Percentiles rank a stretch among this genome's conserved stretches.
Evolutionary conservation across 331 rosid species (phyloP).

Genomic region (Saraca asoca): DNA sequence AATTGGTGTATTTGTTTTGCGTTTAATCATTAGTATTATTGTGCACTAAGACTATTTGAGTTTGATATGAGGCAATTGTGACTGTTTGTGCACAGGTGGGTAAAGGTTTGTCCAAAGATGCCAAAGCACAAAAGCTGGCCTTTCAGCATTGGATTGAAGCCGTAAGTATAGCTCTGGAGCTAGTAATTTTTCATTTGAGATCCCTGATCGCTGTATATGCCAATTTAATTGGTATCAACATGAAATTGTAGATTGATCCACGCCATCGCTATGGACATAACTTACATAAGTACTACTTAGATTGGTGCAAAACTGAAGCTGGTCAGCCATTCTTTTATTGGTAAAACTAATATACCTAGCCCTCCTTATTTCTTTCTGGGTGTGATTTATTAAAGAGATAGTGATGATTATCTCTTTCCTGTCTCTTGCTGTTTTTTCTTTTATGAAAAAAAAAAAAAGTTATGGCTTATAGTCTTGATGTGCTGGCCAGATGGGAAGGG

Average conservation of each 20-base stretch:
- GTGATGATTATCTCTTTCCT: slow-evolving; percentile 7
- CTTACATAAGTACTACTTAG: slow-evolving; percentile 73
- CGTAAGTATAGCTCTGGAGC: slow-evolving; percentile 43
- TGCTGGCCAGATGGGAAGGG: no score
- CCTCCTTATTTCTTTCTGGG: not conserved
- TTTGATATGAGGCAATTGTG: slow-evolving; percentile 28
- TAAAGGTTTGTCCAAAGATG: slow-evolving; percentile 77
- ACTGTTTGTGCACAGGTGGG: slow-evolving; percentile 68
- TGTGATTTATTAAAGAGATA: not conserved
- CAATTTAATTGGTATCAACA: slow-evolving; percentile 5
- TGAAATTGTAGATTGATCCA: slow-evolving; percentile 77
- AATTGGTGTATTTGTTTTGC: slow-evolving; percentile 3
- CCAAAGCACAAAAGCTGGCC: slow-evolving; percentile 88
- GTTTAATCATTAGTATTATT: not conserved
- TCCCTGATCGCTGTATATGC: slow-evolving; percentile 14
- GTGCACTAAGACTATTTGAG: slow-evolving; percentile 14
- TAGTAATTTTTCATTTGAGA: not conserved
- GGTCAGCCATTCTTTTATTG: slow-evolving; percentile 95
- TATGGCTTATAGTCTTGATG: no score
- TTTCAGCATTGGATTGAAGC: slow-evolving; percentile 99
- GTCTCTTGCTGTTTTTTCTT: slow-evolving; percentile 4
- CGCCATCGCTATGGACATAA: slow-evolving; percentile 93
- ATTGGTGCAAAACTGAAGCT: slow-evolving; percentile 75
- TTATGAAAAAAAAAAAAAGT: no score
- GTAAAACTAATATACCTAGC: slow-evolving; percentile 42